These are phyloP conservation scores for Huntiella savannae DNA, from an alignment of 2,329 filamentous ascomycete genomes.

Conservation along the genomic window DNA sequence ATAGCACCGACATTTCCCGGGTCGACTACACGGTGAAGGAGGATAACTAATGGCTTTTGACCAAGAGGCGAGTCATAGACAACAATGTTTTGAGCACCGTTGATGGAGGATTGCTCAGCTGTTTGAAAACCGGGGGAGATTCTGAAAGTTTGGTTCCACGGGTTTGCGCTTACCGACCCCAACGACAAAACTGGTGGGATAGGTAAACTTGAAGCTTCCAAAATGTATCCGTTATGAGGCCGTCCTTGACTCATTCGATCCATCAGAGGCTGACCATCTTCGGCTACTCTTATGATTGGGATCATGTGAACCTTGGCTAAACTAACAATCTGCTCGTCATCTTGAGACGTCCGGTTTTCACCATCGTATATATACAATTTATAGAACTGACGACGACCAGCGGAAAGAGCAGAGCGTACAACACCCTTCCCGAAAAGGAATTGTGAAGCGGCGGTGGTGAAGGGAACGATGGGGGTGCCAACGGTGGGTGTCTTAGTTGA, in stretches of 20 bases:
- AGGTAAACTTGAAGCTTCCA: conserved; percentile 73
- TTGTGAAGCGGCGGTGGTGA: conserved; percentile 73
- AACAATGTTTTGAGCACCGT: conserved; percentile 30
- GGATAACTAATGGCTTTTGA: conserved; percentile 48
- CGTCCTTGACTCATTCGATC: conserved; percentile 68
- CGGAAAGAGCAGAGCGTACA: conserved; percentile 58
- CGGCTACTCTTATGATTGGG: conserved; percentile 36
- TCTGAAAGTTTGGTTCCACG: conserved; percentile 31
- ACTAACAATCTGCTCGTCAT: conserved; percentile 25
- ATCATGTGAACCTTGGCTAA: conserved; percentile 36
- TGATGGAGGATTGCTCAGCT: conserved; percentile 52
- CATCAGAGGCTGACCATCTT: conserved; percentile 47
- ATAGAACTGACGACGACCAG: conserved; percentile 53
- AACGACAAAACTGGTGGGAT: conserved; percentile 46
- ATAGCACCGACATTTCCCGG: conserved; percentile 83
- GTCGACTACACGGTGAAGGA: conserved; percentile 63
- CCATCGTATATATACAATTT: conserved; percentile 59
- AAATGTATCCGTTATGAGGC: conserved; percentile 75
- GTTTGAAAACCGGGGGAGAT: conserved; percentile 48
- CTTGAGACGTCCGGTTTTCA: conserved; percentile 30
- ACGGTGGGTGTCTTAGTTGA: conserved; percentile 3
- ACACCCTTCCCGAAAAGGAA: conserved; percentile 76
- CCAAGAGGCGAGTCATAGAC: conserved; percentile 12
- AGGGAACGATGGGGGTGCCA: conserved; percentile 15
- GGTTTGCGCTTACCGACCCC: conserved; percentile 26